Conservation (phyloP, 1,284 basidiomycete species). For the Volvariella volvacea region DNA sequence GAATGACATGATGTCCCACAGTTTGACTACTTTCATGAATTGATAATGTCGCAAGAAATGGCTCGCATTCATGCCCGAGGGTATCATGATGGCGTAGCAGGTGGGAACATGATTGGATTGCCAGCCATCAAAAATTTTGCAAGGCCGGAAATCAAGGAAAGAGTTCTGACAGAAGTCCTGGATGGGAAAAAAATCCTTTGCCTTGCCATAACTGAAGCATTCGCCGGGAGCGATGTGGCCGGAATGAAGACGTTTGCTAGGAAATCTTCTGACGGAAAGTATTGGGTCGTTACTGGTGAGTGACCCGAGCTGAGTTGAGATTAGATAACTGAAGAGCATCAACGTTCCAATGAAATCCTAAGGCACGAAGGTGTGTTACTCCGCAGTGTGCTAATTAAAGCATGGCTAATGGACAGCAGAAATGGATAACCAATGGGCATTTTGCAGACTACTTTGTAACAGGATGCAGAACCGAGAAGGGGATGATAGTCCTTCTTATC, state of each 20-base stretch:
- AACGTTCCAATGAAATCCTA: too few species aligned
- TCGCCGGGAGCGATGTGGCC: slow-evolving; percentile 81
- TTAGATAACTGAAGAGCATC: too few species aligned
- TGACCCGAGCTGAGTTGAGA: neutral
- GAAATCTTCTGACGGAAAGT: slow-evolving; percentile 71
- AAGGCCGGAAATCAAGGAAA: slow-evolving; percentile 49
- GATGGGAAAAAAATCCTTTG: slow-evolving; percentile 28
- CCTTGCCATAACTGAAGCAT: slow-evolving; percentile 77
- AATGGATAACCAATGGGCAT: slow-evolving; percentile 67
- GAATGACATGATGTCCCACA: slow-evolving; percentile 1
- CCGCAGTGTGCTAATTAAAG: neutral
- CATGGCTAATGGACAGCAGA: slow-evolving; percentile 24
- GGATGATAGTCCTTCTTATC: slow-evolving; percentile 55
- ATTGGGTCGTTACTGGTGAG: slow-evolving; percentile 70
- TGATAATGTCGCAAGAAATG: slow-evolving; percentile 65
- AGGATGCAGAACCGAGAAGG: slow-evolving; percentile 1
- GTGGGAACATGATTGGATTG: slow-evolving; percentile 54
- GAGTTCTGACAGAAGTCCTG: slow-evolving; percentile 62
- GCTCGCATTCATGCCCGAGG: slow-evolving; percentile 35
- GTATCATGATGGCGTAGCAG: slow-evolving; percentile 35
- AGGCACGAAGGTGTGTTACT: slow-evolving; percentile 2
- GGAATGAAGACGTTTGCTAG: slow-evolving; percentile 71
- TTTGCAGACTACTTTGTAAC: slow-evolving; percentile 11
- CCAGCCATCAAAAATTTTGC: slow-evolving; percentile 65
- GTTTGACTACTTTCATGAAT: slow-evolving; percentile 61